Percentiles rank a stretch among this genome's conserved stretches.
These are phyloP conservation scores for Eimeria acervulina DNA, from an alignment of 169 alveolate genomes.

Conservation along the genomic window DNA sequence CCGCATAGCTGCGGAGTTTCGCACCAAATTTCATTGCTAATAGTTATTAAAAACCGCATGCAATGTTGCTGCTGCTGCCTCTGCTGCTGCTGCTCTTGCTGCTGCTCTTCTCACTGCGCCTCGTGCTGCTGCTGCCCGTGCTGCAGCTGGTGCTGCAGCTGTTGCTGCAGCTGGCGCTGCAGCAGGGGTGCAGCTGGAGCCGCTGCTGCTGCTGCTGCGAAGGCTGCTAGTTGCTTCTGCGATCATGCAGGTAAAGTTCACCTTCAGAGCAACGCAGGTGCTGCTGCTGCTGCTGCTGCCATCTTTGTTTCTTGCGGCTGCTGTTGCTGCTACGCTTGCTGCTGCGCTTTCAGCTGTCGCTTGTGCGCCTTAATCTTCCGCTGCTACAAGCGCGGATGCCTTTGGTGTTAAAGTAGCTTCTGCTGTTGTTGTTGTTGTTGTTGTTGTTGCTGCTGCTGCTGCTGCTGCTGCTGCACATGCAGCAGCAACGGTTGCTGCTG, in stretches of 20 bases:
- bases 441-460: no score
- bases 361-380: background rate
- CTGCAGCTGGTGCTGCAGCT: background rate
- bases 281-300: background rate
- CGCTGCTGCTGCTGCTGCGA: background rate
- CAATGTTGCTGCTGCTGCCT: background rate
- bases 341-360: background rate
- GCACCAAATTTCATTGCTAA: constrained; percentile 79
- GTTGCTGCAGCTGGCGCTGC: background rate
- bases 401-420: no score
- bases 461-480: no score
- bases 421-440: no score
- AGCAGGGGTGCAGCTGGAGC: background rate
- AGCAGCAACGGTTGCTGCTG: no score
- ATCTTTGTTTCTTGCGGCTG: background rate
- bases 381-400: no score
- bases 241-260: background rate
- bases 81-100: background rate
- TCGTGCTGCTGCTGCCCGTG: constrained; percentile 14
- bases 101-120: no score
- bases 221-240: background rate
- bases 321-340: background rate
- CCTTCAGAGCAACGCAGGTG: background rate
- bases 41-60: background rate
- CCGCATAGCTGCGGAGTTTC: constrained; percentile 74